Conservation (phyloP, 495 filamentous ascomycete species). For the Penicillium atrosanguineum region DNA sequence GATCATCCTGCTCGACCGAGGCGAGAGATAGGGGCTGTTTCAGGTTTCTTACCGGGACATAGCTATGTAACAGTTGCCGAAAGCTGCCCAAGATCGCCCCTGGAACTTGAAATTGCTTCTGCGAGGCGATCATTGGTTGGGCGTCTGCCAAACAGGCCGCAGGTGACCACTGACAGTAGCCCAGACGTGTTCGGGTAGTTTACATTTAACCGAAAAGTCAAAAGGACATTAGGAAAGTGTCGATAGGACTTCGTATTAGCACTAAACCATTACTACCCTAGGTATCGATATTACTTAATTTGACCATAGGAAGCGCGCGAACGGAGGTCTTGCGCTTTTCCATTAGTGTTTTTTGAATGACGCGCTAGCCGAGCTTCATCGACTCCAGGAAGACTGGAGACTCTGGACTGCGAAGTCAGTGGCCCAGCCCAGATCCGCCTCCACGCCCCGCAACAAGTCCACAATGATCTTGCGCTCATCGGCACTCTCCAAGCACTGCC, state of each 20-base stretch:
- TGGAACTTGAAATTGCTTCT: not conserved
- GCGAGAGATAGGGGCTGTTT: not conserved
- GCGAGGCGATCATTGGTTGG: not conserved
- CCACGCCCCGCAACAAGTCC: conserved; percentile 35
- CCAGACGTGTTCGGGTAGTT: not conserved
- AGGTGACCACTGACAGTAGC: not conserved
- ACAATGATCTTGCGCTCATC: conserved; percentile 37
- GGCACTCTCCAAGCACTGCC: conserved; percentile 35
- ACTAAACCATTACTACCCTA: not conserved
- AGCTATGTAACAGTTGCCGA: not conserved
- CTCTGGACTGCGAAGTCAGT: conserved; percentile 33
- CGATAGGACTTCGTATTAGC: not conserved
- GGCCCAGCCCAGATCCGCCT: conserved; percentile 41
- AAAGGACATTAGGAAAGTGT: not conserved
- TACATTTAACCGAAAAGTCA: not conserved
- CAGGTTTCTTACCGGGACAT: not conserved
- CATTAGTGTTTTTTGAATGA: not conserved
- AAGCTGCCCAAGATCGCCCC: not conserved
- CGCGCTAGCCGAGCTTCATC: conserved; percentile 4
- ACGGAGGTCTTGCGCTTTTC: not conserved
- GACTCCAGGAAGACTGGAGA: conserved; percentile 33
- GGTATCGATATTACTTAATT: not conserved
- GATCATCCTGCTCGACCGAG: not conserved
- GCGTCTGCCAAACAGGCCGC: not conserved
- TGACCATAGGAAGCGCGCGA: too few relatives aligned